Conservation (phyloP, 805 yeast species). For the Saccharomycopsis olivae region DNA sequence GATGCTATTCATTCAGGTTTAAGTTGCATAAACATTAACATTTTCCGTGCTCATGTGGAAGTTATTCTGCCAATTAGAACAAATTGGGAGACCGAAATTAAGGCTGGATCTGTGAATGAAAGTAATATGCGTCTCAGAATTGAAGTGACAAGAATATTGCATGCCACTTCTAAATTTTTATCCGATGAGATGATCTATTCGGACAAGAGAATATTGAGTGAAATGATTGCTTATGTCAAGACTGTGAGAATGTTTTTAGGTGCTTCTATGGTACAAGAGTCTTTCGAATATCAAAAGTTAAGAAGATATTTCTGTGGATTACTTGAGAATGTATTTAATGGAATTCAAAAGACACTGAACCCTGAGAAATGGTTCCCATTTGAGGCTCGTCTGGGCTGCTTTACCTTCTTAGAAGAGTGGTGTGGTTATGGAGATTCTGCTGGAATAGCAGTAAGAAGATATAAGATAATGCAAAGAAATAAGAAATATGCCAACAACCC, state of each 20-base stretch:
- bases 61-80: slow-evolving; percentile 52
- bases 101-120: slow-evolving; percentile 22
- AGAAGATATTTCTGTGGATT: slow-evolving; percentile 79
- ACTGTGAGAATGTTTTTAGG: slow-evolving; percentile 52
- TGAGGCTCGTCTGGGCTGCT: slow-evolving; percentile 74
- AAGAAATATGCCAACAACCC: slow-evolving; percentile 25
- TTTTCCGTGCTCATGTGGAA: slow-evolving; percentile 72
- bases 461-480: slow-evolving; percentile 40
- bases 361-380: slow-evolving; percentile 66
- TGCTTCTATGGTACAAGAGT: slow-evolving; percentile 44
- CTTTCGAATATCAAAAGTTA: slow-evolving; percentile 63
- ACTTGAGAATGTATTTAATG: slow-evolving; percentile 61
- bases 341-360: slow-evolving; percentile 33
- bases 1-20: slow-evolving; percentile 87
- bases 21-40: slow-evolving; percentile 82
- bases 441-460: slow-evolving; percentile 53
- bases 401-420: slow-evolving; percentile 84
- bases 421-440: slow-evolving; percentile 76
- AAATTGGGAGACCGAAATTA: slow-evolving; percentile 35
- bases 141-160: slow-evolving; percentile 69
- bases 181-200: slow-evolving; percentile 37
- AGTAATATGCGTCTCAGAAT: slow-evolving; percentile 44
- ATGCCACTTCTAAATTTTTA: slow-evolving; percentile 56
- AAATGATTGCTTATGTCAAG: slow-evolving; percentile 50
- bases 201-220: slow-evolving; percentile 62